phyloP scores from a whole-genome alignment of 2,329 filamentous ascomycete species.

The Tolypocladium cylindrosporum region DNA sequence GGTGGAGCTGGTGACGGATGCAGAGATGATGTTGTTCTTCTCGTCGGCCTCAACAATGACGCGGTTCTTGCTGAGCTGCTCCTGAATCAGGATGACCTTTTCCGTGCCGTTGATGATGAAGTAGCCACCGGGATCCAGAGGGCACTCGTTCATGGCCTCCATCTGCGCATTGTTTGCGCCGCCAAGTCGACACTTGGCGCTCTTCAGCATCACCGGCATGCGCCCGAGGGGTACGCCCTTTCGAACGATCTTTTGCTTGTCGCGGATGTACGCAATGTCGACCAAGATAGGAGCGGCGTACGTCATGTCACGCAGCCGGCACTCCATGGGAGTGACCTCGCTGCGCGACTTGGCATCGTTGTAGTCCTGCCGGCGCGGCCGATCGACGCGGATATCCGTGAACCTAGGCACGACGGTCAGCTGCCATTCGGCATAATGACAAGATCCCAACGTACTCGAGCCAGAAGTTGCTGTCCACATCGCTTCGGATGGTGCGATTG shows the following conservation, averaged over 20 bases:
- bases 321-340: slow-evolving; percentile 90
- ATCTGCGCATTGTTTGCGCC: slow-evolving; percentile 80
- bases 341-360: slow-evolving; percentile 60
- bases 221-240: slow-evolving; percentile 75
- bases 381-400: slow-evolving; percentile 79
- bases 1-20: slow-evolving; percentile 94
- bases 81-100: slow-evolving; percentile 97
- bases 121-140: slow-evolving; percentile 91
- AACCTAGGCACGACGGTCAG: slow-evolving; percentile 35
- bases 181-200: slow-evolving; percentile 80
- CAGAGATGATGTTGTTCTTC: slow-evolving; percentile 88
- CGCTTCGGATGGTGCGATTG: slow-evolving; percentile 79
- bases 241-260: slow-evolving; percentile 63
- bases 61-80: slow-evolving; percentile 97
- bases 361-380: slow-evolving; percentile 69
- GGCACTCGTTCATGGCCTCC: slow-evolving; percentile 89
- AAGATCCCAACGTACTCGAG: slow-evolving; percentile 47
- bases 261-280: slow-evolving; percentile 82
- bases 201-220: slow-evolving; percentile 94
- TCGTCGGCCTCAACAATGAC: slow-evolving; percentile 91
- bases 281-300: slow-evolving; percentile 92
- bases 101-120: slow-evolving; percentile 97
- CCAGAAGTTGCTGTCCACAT: slow-evolving; percentile 87
- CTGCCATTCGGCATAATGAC: neutral
- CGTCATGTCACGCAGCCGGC: slow-evolving; percentile 92